phyloP scores from a whole-genome alignment of 2,329 filamentous ascomycete species.

The Atkinsonella hypoxylon region DNA sequence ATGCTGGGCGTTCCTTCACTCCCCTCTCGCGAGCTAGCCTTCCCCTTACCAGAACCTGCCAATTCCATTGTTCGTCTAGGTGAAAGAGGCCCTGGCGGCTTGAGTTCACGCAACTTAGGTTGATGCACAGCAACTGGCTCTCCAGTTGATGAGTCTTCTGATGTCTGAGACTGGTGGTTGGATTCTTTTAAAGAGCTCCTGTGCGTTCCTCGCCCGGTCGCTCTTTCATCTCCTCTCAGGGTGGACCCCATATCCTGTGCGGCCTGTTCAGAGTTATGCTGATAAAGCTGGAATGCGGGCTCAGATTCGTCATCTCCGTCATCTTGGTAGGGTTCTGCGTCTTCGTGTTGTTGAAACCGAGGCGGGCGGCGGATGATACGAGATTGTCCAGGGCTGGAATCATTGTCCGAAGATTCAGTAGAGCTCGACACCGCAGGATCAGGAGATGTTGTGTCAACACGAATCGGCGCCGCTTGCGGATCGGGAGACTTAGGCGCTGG shows the following conservation, averaged over 20 bases:
- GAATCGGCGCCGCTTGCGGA: conserved; percentile 9
- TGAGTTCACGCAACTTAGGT: conserved; percentile 20
- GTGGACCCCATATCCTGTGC: conserved; percentile 40
- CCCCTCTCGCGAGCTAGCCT: conserved; percentile 43
- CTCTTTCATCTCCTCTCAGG: conserved; percentile 32
- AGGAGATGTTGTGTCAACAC: conserved; percentile 19
- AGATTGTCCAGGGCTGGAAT: conserved; percentile 43
- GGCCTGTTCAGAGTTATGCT: conserved; percentile 22
- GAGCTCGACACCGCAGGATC: conserved; percentile 26
- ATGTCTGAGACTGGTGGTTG: conserved; percentile 40
- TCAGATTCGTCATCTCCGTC: conserved; percentile 47
- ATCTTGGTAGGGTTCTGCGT: conserved; percentile 25
- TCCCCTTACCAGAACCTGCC: conserved; percentile 35
- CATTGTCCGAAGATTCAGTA: conserved; percentile 31
- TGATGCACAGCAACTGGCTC: conserved; percentile 25
- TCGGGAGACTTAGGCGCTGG: conserved; percentile 14
- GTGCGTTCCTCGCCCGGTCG: conserved; percentile 19
- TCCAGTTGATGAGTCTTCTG: conserved; percentile 51
- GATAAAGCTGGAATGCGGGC: conserved; percentile 42
- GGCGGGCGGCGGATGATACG: conserved; percentile 49
- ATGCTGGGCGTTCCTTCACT: conserved; percentile 69
- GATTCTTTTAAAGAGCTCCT: conserved; percentile 20
- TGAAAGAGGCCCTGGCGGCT: conserved; percentile 35
- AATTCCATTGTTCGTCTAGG: conserved; percentile 49
- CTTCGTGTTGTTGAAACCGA: conserved; percentile 32